These are phyloP conservation scores for Trichoderma koningiopsis DNA, from an alignment of 2,329 filamentous ascomycete genomes.

Conservation along the genomic window DNA sequence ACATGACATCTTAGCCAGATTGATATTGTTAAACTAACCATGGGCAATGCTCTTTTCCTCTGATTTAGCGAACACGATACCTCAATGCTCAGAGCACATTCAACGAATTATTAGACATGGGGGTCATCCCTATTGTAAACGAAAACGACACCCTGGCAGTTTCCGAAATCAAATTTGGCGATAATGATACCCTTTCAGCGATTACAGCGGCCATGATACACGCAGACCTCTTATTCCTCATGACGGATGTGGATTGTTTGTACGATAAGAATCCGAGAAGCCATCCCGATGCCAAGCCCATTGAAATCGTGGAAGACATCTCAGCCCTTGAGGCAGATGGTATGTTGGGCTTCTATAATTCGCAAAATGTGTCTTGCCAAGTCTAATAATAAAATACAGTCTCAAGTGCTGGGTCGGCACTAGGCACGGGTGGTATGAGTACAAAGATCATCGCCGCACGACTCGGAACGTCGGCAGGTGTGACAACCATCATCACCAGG, in stretches of 20 bases:
- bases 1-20: too few relatives aligned
- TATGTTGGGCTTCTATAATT: conserved; percentile 38
- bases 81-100: conserved; percentile 97
- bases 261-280: conserved; percentile 94
- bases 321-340: conserved; percentile 77
- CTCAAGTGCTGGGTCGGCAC: conserved; percentile 80
- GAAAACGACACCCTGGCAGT: conserved; percentile 98
- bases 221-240: conserved; percentile 93
- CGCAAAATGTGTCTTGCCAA: conserved; percentile 28
- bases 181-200: conserved; percentile 96
- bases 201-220: conserved; percentile 98
- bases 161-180: conserved; percentile 98
- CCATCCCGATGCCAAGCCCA: conserved; percentile 81
- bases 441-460: conserved; percentile 95
- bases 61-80: conserved; percentile 62
- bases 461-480: conserved; percentile 88
- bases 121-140: conserved; percentile 97
- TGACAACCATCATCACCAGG: conserved; percentile 92
- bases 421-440: conserved; percentile 95
- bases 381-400: conserved; percentile 52
- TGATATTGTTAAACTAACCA: not conserved
- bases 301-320: conserved; percentile 92
- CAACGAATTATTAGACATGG: conserved; percentile 85
- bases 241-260: conserved; percentile 98
- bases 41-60: not conserved